Base-by-base conservation (phyloP, 2,329 filamentous ascomycete species). In the Claviceps capensis region DNA sequence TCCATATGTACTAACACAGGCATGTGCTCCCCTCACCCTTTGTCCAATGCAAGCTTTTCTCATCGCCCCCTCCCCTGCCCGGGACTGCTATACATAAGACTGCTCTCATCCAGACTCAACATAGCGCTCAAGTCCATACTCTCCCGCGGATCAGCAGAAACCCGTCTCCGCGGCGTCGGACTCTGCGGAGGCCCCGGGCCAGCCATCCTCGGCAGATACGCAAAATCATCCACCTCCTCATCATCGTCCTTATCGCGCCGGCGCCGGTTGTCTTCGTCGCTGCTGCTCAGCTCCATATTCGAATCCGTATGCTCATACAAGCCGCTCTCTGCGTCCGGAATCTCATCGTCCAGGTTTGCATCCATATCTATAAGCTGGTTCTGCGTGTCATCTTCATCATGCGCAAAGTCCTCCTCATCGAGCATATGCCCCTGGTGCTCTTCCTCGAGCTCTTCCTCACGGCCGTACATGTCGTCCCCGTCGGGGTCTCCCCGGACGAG, bases 291-390 rank as follows among this genome's bases (percentile, higher is more conserved):
- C 49, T 82, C 81, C 8, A 74, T 83, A 57, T 88, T 85, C 2
- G 83, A 85, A 66, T 88, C 85, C 8, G 85, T 88, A 63, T 88
- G 85, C 69, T 89, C 85, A 69, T 88, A 88, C 58, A 79, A 78
- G 26, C 74, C 78, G 60, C 70, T 72, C 60, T 80, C 77, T 9
- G 75, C 81, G 54, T 85, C 82, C 19, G 83, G 83, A 38, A 88
- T 78, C 54, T 85, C 82, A 48, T 81, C 82, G 63, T 88, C 85
- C 42, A 88, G 71, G 61, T 88, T 76, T n/a, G 75, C 80, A 49
- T 78, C 81, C 77, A 84, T 82, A 60, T 75, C 75, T 56, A 61
- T 75, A 55, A 61, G 57, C 14, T 52, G 58, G 52, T 62, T 58
- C 14, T 52, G 58, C 52, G 61, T 58, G 36, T 65, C 61, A 5